Base-by-base conservation (phyloP, 768 basidiomycete genomes). In the Mycena crocata region DNA sequence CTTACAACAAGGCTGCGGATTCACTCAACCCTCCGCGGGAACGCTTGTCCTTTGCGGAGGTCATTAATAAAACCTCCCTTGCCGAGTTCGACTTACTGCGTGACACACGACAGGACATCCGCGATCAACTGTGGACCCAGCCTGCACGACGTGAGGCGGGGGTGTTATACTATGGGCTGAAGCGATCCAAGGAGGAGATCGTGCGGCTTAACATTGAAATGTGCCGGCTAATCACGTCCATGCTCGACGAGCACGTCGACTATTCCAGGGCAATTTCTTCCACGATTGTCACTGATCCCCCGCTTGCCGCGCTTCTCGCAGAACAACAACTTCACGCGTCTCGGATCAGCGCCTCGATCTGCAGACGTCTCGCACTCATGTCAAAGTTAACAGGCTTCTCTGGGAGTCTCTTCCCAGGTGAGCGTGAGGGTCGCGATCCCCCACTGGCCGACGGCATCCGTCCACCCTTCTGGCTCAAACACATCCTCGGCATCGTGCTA, bases 161-260 rank as follows among this genome's bases (percentile, higher is more conserved):
- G 54, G 54, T 55, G 2, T 37, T 55, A 7, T 30, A 55, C 28
- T 55, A 28, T 55, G 55, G 40, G 12, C 42, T 56, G 10, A 45
- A 45, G 17, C 44, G 44, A 23, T 23, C 44, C 10, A 26, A 26
- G 44, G 44, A 45, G 17, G 44, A 45, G 17, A 45, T 24, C 10
- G 9, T 9, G 10, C 44, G 44, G 10, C 44, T 45, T 7, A 45
- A 45, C 17, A 24, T 45, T 24, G 44, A 45, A 45, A 45, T 45
- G 7, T 24, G 44, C 10, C 44, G 23, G 10, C 24, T 45, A 26
- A 45, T 45, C 14, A 45, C 44, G 10, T 45, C 17, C 26, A 45
- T 45, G 44, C 14, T 51, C 7, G 49, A 51, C 31, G 49, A 51
- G 12, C 49, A 51, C 23, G 49, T 34, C 8, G 30, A 51, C 23